Conservation (phyloP, 2,329 filamentous ascomycete species). For the Rhexocercosporidium sp. region DNA sequence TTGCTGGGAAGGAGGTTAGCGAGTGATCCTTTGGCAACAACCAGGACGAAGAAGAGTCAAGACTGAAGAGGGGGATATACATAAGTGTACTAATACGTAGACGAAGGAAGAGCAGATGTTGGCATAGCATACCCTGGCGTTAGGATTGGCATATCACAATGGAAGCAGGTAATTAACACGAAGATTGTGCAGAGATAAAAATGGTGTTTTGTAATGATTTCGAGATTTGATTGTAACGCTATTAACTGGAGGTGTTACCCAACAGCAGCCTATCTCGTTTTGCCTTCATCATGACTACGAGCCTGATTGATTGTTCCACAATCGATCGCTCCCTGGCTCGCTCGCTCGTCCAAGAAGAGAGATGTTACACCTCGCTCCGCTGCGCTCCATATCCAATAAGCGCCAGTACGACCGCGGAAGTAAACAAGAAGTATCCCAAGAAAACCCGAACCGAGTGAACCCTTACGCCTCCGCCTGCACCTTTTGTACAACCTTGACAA, state of each 20-base stretch:
- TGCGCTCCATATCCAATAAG: conserved; percentile 6
- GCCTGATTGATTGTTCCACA: conserved; percentile 1
- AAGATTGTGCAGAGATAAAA: background rate
- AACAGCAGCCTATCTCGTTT: background rate
- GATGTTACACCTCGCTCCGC: background rate
- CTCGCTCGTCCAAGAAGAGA: background rate
- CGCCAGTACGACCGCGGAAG: conserved; percentile 1
- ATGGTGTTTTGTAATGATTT: background rate
- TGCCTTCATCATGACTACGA: conserved; percentile 1
- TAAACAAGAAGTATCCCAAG: background rate
- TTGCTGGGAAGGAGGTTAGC: conserved; percentile 2
- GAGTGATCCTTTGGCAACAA: background rate
- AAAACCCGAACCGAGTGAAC: background rate
- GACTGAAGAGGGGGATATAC: background rate
- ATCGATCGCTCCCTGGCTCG: background rate
- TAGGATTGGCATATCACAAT: conserved; percentile 2
- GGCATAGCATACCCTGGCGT: conserved; percentile 9
- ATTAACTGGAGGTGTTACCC: background rate
- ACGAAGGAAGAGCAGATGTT: background rate
- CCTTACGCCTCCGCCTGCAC: conserved; percentile 64
- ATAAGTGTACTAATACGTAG: conserved; percentile 6
- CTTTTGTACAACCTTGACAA: conserved; percentile 80
- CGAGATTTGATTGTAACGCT: background rate
- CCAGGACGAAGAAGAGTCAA: no score
- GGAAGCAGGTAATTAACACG: background rate